Conservation (phyloP, 768 basidiomycete genomes). For the Candolleomyces eurysporus region DNA sequence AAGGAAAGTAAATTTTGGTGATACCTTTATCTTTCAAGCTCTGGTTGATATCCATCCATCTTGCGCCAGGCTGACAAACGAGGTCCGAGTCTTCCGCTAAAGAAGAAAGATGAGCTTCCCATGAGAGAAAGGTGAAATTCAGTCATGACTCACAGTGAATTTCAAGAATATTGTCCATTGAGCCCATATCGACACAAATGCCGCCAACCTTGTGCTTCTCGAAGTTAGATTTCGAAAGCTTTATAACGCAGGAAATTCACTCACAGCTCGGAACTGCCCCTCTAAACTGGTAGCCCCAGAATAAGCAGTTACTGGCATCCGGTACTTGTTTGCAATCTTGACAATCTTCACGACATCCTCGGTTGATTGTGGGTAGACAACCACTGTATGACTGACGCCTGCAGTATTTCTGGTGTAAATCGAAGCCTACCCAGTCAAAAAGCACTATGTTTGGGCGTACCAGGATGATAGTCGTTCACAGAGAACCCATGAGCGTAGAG, state of each 20-base stretch:
- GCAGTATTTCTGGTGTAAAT: background rate
- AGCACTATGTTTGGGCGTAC: slow-evolving; percentile 28
- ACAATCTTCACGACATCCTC: slow-evolving; percentile 83
- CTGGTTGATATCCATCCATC: slow-evolving; percentile 75
- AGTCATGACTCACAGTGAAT: slow-evolving; percentile 55
- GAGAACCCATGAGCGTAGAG: slow-evolving; percentile 56
- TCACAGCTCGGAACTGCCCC: slow-evolving; percentile 67
- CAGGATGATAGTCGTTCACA: slow-evolving; percentile 47
- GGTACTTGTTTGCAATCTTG: slow-evolving; percentile 68
- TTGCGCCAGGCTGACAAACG: slow-evolving; percentile 69
- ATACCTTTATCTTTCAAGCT: slow-evolving; percentile 58
- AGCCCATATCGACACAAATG: slow-evolving; percentile 76
- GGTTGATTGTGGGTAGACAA: slow-evolving; percentile 65
- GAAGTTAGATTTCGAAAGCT: background rate
- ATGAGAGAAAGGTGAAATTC: background rate
- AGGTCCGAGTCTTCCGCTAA: slow-evolving; percentile 69
- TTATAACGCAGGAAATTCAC: slow-evolving; percentile 18
- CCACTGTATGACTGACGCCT: slow-evolving; percentile 53
- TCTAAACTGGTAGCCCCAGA: slow-evolving; percentile 83
- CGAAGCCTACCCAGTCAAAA: background rate
- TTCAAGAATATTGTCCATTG: slow-evolving; percentile 76
- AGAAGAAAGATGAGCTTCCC: background rate
- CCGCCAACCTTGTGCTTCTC: slow-evolving; percentile 49
- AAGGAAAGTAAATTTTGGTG: background rate
- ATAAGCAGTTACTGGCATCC: slow-evolving; percentile 76